These are phyloP conservation scores for Amaranthus tricolor DNA, from an alignment of 179 eudicot species.

Conservation along the genomic window DNA sequence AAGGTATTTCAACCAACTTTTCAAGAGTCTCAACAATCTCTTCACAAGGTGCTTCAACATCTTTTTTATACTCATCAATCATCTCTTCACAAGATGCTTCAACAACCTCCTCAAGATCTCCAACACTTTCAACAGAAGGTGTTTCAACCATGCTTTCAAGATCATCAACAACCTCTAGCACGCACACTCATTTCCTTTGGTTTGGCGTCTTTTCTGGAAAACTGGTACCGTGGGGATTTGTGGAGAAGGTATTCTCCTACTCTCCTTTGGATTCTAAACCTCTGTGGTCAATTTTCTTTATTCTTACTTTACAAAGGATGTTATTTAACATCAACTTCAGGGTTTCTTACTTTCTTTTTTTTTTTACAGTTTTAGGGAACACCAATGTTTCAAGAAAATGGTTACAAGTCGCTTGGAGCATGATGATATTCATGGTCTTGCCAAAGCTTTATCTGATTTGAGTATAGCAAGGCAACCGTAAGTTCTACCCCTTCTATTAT, in stretches of 20 bases:
- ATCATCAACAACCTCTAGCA: too few species aligned
- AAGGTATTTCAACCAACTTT: too few species aligned
- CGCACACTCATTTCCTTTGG: slow-evolving; percentile 52
- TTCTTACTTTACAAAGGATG: not conserved
- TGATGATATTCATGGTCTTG: slow-evolving; percentile 61
- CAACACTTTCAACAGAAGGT: too few species aligned
- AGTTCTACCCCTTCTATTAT: slow-evolving; percentile 29
- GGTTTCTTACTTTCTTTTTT: slow-evolving; percentile 4
- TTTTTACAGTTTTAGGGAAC: slow-evolving; percentile 70
- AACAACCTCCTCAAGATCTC: too few species aligned
- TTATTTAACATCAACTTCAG: not conserved
- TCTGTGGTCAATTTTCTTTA: not conserved
- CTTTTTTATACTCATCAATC: too few species aligned
- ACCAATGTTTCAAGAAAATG: slow-evolving; percentile 60
- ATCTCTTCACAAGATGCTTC: too few species aligned
- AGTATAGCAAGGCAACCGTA: slow-evolving; percentile 90
- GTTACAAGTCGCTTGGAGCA: slow-evolving; percentile 61
- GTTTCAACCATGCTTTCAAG: too few species aligned
- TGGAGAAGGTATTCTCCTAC: slow-evolving; percentile 68
- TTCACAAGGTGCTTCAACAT: too few species aligned
- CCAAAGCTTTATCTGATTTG: slow-evolving; percentile 63
- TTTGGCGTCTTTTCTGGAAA: slow-evolving; percentile 51
- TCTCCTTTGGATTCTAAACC: not conserved
- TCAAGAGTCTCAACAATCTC: too few species aligned
- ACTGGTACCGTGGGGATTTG: slow-evolving; percentile 72